Evolutionary conservation across 768 basidiomycete species (phyloP).

Genomic region (Amanita muscaria): DNA sequence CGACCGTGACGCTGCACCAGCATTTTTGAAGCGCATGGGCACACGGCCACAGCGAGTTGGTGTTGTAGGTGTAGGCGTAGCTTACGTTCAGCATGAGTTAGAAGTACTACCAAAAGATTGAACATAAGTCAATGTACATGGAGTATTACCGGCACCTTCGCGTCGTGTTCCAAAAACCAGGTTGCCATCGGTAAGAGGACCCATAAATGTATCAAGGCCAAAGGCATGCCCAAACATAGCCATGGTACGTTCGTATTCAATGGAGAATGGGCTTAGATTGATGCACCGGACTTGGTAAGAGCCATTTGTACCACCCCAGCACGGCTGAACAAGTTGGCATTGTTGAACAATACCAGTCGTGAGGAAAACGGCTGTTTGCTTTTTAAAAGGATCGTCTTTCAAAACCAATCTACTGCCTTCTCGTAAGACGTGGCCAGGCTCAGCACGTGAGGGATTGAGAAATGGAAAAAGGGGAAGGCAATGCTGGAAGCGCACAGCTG

Average conservation of each 20-base stretch:
- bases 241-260: not conserved
- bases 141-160: too few species aligned
- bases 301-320: not conserved
- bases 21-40: not conserved
- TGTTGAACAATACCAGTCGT: not conserved
- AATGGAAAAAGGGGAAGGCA: not conserved
- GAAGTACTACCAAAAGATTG: not conserved
- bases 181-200: not conserved
- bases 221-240: not conserved
- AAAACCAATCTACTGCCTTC: not conserved
- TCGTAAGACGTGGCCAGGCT: not conserved
- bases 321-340: not conserved
- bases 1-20: not conserved
- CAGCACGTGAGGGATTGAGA: not conserved
- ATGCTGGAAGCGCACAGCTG: not conserved
- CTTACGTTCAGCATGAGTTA: too few species aligned
- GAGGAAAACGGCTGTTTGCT: not conserved
- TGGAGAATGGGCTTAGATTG: not conserved
- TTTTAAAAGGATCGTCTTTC: not conserved
- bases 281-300: not conserved
- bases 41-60: not conserved
- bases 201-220: not conserved
- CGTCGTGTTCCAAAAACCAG: not conserved
- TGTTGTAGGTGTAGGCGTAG: not conserved
- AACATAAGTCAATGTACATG: too few species aligned